A percentile compares a stretch with the other conserved stretches of the same genome.
Evolutionary conservation across 768 basidiomycete species (phyloP).

Genomic region (Auriscalpium vulgare): DNA sequence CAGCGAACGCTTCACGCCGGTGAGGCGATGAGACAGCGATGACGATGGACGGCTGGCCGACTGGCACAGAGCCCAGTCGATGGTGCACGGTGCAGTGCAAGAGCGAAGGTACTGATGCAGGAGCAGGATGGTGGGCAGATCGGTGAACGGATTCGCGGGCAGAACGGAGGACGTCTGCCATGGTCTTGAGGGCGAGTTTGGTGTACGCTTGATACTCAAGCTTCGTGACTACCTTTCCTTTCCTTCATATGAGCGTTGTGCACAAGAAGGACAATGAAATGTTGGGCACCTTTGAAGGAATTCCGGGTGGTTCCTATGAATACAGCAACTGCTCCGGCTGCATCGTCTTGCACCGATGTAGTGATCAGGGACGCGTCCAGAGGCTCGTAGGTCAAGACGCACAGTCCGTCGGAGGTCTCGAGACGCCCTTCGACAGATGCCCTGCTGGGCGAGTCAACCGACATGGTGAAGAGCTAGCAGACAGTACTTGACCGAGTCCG

Average conservation of each 20-base stretch:
- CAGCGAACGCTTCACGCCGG: constrained; percentile 70
- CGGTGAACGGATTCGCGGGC: constrained; percentile 34
- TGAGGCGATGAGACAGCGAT: constrained; percentile 82
- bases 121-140: constrained; percentile 26
- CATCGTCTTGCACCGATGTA: constrained; percentile 51
- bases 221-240: constrained; percentile 63
- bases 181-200: constrained; percentile 71
- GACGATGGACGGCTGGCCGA: constrained; percentile 77
- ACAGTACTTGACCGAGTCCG: not conserved
- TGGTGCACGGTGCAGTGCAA: constrained; percentile 64
- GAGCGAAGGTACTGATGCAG: constrained; percentile 20
- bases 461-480: not conserved
- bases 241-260: not conserved
- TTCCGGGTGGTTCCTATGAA: constrained; percentile 87
- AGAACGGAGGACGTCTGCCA: constrained; percentile 48
- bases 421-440: constrained; percentile 36
- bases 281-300: constrained; percentile 62
- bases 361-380: constrained; percentile 55
- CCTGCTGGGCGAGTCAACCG: constrained; percentile 4
- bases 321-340: constrained; percentile 63
- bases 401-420: constrained; percentile 39
- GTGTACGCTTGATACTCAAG: constrained; percentile 83
- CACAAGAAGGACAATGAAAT: not conserved
- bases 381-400: constrained; percentile 47
- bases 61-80: constrained; percentile 68